phyloP scores from a whole-genome alignment of 805 yeast genomes.

The Myxozyma vanderwaltii region DNA sequence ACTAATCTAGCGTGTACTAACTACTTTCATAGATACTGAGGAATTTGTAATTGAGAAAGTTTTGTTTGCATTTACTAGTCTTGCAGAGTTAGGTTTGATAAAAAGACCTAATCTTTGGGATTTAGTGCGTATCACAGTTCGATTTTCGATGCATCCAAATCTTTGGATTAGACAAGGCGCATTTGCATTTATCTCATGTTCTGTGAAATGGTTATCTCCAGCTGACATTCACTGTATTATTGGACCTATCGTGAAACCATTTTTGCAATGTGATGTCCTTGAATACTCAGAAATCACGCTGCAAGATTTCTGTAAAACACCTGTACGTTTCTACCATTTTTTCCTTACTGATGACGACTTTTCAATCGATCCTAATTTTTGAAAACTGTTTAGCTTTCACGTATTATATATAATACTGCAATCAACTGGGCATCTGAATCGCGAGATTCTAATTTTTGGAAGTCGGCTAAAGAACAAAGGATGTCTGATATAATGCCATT shows the following conservation, averaged over 20 bases:
- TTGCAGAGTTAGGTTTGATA: conserved; percentile 60
- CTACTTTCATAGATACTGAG: conserved; percentile 54
- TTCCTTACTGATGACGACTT: too few relatives aligned
- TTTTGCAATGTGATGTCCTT: conserved; percentile 72
- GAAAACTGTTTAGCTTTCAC: conserved; percentile 48
- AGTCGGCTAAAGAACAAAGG: conserved; percentile 40
- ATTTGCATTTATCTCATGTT: conserved; percentile 59
- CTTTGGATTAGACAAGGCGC: conserved; percentile 78
- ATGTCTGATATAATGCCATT: conserved; percentile 31
- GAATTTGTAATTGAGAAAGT: conserved; percentile 77
- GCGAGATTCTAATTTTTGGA: conserved; percentile 79
- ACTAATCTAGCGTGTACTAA: not conserved
- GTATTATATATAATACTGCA: conserved; percentile 63
- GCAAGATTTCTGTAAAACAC: conserved; percentile 66
- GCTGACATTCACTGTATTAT: conserved; percentile 84
- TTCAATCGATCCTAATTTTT: too few relatives aligned
- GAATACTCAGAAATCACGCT: conserved; percentile 67
- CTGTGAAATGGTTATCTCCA: conserved; percentile 61
- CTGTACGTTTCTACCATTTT: conserved; percentile 39
- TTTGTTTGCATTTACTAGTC: conserved; percentile 57
- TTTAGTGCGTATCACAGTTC: conserved; percentile 52
- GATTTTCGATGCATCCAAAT: conserved; percentile 80
- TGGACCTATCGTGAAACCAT: conserved; percentile 77
- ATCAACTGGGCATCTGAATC: conserved; percentile 72
- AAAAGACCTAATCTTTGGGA: conserved; percentile 57